Base-by-base conservation (phyloP, 352 stramenopile species). In the Paralagenidium karlingii region DNA sequence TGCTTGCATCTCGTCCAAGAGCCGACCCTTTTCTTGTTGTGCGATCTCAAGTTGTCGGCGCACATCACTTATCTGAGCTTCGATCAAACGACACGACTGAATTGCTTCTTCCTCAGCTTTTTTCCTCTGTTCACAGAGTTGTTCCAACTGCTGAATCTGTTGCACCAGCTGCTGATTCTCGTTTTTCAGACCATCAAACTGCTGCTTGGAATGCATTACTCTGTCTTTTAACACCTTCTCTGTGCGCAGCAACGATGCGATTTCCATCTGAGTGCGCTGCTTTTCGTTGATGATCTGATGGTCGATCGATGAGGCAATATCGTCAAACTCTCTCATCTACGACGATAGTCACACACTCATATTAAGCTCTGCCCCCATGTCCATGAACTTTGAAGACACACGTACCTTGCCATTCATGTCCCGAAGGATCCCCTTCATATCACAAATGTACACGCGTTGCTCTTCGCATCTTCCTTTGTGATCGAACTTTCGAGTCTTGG, bases 401-500 rank as follows among this genome's bases (percentile, higher is more conserved):
- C 3, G 25, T 15, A 68, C 61, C 65, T 63, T 63, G 2, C 49
- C 47, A 28, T 51, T 44, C 3, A 82, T 43, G 10, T 53, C 42
- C 19, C 55, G 54, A 15, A 86, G 28, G 1, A 51, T 40, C 0
- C 51, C 32, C 43, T 78, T 80, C 13, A 82, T 57, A 33, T 76
- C 60, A 18, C 70, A 69, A 33, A 75, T 73, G 37, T 77, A 69
- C 13, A 29, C 44, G 24, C 66, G 46, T 40, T 81, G 49, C 38
- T 86, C 71, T 25, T 86, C 68, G 25, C 69, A 61, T 3, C 61
- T 40, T 13, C 53, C 71, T 36, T 77, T 78, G 16, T 59, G 51
- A 19, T 77, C 60, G 33, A 79, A 86, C 34, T 83, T 86, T 34
- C 74, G 81, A 18, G 71, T 63, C 36, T 82, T 83, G 24, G 56